phyloP scores from a whole-genome alignment of 495 filamentous ascomycete species.

The Trichoderma gamsii region DNA sequence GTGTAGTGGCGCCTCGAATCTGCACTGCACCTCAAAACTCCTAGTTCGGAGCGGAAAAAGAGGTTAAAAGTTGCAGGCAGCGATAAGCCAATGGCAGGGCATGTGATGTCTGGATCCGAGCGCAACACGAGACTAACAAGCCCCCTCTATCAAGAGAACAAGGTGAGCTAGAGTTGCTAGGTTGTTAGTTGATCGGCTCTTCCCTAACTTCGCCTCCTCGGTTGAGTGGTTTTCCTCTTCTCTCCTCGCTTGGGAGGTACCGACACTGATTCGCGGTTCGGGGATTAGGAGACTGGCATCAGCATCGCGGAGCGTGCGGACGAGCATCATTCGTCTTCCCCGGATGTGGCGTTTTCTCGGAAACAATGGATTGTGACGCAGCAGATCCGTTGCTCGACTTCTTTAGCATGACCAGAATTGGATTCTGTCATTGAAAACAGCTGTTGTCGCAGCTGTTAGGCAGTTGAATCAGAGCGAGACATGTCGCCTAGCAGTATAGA shows the following conservation, averaged over 20 bases:
- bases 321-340: not conserved
- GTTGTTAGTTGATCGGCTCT: not conserved
- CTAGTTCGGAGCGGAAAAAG: not conserved
- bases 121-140: slow-evolving; percentile 5
- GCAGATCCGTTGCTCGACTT: too few species aligned
- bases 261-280: not conserved
- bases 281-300: not conserved
- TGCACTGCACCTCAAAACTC: not conserved
- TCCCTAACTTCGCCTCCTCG: not conserved
- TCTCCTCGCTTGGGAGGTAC: not conserved
- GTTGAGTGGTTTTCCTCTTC: not conserved
- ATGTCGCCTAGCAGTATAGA: too few species aligned
- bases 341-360: not conserved
- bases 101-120: slow-evolving; percentile 13
- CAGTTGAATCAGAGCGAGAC: too few species aligned
- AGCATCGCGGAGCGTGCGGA: too few species aligned
- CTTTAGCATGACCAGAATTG: too few species aligned
- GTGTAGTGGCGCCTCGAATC: not conserved
- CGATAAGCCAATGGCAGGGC: not conserved
- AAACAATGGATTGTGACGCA: too few species aligned
- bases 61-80: not conserved
- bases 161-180: not conserved
- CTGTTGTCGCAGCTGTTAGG: too few species aligned
- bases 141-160: not conserved
- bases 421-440: too few species aligned